Evolutionary conservation across 1,284 basidiomycete genomes (phyloP).

Genomic region (Puccinia coronata): DNA sequence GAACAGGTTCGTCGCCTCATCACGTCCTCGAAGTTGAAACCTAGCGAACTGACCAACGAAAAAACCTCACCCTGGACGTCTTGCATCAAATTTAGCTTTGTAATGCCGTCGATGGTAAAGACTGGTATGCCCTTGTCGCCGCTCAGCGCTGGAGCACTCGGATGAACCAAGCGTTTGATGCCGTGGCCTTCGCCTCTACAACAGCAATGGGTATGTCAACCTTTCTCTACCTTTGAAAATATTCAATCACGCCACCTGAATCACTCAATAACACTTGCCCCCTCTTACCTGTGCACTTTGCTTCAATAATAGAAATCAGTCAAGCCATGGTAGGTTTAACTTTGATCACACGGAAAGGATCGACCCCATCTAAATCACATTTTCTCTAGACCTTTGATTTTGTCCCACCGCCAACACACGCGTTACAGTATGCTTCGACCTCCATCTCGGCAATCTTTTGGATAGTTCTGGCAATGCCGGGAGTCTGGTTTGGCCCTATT

Average conservation of each 20-base stretch:
- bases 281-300: neutral
- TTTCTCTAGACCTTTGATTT: conserved; percentile 44
- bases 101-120: conserved; percentile 44
- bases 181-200: conserved; percentile 41
- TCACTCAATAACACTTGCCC: neutral
- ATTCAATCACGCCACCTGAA: neutral
- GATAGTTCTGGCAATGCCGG: conserved; percentile 42
- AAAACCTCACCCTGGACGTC: neutral
- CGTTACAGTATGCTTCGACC: conserved; percentile 45
- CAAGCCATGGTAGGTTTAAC: conserved; percentile 42
- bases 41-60: neutral
- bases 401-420: conserved; percentile 40
- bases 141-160: conserved; percentile 48
- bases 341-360: neutral
- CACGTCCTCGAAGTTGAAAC: neutral
- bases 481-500: conserved; percentile 49
- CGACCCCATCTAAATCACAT: neutral
- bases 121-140: conserved; percentile 50
- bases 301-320: conserved; percentile 35
- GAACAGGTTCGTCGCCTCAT: conserved; percentile 30
- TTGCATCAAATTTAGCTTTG: conserved; percentile 29
- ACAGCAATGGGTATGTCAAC: conserved; percentile 39
- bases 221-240: neutral
- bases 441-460: conserved; percentile 45
- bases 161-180: conserved; percentile 43